Percentiles rank a stretch among this genome's conserved stretches.
Evolutionary conservation across 2,329 filamentous ascomycete genomes (phyloP).

Genomic region (Epichloe gansuensis): DNA sequence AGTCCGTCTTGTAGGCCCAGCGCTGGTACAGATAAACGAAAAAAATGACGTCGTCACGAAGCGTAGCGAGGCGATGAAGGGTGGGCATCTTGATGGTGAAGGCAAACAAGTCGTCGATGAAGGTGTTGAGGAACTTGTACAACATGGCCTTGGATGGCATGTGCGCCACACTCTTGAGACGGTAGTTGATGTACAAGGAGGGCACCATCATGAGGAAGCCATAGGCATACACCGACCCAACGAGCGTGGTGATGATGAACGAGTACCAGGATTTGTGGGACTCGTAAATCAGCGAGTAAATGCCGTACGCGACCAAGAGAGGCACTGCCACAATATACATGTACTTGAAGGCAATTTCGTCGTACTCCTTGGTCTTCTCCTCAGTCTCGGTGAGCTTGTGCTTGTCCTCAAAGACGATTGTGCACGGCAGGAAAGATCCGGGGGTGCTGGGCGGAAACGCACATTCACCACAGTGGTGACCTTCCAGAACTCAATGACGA

Average conservation of each 20-base stretch:
- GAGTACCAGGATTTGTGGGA: slow-evolving; percentile 97
- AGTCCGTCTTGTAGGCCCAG: slow-evolving; percentile 86
- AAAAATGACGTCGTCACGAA: slow-evolving; percentile 95
- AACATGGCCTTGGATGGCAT: slow-evolving; percentile 96
- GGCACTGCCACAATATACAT: slow-evolving; percentile 89
- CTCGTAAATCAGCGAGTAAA: slow-evolving; percentile 86
- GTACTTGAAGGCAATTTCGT: slow-evolving; percentile 94
- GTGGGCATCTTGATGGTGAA: slow-evolving; percentile 99
- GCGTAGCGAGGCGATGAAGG: slow-evolving; percentile 79
- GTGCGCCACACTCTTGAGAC: slow-evolving; percentile 87
- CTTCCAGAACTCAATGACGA: slow-evolving; percentile 69
- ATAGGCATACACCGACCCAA: slow-evolving; percentile 93
- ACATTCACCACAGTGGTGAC: slow-evolving; percentile 92
- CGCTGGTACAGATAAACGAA: slow-evolving; percentile 95
- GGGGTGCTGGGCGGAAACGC: slow-evolving; percentile 58
- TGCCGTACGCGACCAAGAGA: slow-evolving; percentile 76
- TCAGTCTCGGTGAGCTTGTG: slow-evolving; percentile 91
- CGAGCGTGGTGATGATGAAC: slow-evolving; percentile 87
- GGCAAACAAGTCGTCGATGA: slow-evolving; percentile 96
- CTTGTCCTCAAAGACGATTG: slow-evolving; percentile 85
- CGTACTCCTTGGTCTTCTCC: slow-evolving; percentile 96
- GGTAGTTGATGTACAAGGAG: slow-evolving; percentile 96
- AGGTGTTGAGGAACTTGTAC: slow-evolving; percentile 97
- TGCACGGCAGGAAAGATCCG: slow-evolving; percentile 64
- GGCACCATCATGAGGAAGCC: slow-evolving; percentile 99